Evolutionary conservation across 2,329 filamentous ascomycete genomes (phyloP).

Genomic region (Metarhizium sp.): DNA sequence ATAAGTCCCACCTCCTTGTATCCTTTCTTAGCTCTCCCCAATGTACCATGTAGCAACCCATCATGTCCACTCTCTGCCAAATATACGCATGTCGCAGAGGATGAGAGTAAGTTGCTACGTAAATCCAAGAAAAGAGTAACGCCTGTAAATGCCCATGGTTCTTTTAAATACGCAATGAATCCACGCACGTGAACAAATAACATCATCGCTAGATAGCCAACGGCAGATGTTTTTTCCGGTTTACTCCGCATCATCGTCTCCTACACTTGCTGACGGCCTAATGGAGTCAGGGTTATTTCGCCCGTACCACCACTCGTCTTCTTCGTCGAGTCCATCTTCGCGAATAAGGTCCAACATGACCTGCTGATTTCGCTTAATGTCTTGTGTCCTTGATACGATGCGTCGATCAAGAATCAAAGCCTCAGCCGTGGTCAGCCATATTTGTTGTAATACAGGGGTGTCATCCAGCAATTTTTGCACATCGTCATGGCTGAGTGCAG

Average conservation of each 20-base stretch:
- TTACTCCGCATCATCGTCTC: slow-evolving; percentile 41
- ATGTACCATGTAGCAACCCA: not conserved
- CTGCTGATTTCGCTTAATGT: slow-evolving; percentile 55
- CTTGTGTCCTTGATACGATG: slow-evolving; percentile 46
- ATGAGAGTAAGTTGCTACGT: not conserved
- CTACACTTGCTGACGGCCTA: slow-evolving; percentile 38
- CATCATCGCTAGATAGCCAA: not conserved
- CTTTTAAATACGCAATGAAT: not conserved
- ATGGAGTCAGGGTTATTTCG: slow-evolving; percentile 44
- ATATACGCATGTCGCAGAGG: not conserved
- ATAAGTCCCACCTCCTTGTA: not conserved
- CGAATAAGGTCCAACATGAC: slow-evolving; percentile 56
- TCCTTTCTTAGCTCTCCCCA: not conserved
- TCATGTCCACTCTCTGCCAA: not conserved
- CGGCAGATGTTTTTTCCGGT: not conserved
- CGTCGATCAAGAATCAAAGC: slow-evolving; percentile 49
- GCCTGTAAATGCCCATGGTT: slow-evolving; percentile 5
- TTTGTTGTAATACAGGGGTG: slow-evolving; percentile 47
- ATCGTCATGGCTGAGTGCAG: slow-evolving; percentile 39
- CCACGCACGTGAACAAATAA: not conserved
- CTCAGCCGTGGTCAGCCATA: slow-evolving; percentile 56
- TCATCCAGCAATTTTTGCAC: slow-evolving; percentile 42
- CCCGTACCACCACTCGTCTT: slow-evolving; percentile 56
- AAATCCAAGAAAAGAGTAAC: slow-evolving; percentile 1
- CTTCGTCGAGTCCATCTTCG: slow-evolving; percentile 47